phyloP scores from a whole-genome alignment of 2,329 filamentous ascomycete species.

The Mollisiaceae sp. region DNA sequence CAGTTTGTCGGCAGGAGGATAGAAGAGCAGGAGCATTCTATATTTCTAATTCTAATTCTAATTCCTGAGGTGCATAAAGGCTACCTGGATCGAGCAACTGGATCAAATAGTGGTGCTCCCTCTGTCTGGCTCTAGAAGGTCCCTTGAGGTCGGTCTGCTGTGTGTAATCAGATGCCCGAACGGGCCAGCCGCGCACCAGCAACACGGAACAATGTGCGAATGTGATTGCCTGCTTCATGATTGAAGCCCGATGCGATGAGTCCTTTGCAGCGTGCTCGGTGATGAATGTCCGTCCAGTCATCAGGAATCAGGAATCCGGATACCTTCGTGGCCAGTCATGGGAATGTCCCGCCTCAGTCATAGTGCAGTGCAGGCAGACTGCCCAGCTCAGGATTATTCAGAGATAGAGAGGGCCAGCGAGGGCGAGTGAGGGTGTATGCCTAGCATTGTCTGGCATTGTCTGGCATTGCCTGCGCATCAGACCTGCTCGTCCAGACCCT shows the following conservation, averaged over 20 bases:
- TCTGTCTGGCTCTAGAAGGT: conserved; percentile 10
- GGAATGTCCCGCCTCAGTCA: neutral
- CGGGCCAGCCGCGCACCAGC: neutral
- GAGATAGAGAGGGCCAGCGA: neutral
- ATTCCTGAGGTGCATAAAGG: neutral
- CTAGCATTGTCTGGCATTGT: too few species aligned
- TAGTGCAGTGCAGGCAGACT: neutral
- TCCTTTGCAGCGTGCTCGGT: conserved; percentile 10
- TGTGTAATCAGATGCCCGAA: conserved; percentile 19
- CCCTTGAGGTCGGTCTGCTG: conserved; percentile 5
- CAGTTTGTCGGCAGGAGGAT: neutral
- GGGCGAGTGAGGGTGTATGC: neutral
- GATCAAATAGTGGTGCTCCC: neutral
- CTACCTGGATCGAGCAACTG: conserved; percentile 6
- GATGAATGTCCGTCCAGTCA: conserved; percentile 4
- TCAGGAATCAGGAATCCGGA: neutral
- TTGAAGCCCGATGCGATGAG: conserved; percentile 10
- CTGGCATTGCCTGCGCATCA: too few species aligned
- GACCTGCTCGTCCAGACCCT: neutral
- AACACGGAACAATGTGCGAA: neutral
- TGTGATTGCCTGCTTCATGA: conserved; percentile 8
- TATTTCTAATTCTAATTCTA: too few species aligned
- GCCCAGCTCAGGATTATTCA: conserved; percentile 10
- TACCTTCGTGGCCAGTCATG: neutral
- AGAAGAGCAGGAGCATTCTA: too few species aligned